A percentile compares a stretch with the other conserved stretches of the same genome.
Conservation (phyloP, 345 rosid genomes). For the Ceriops tagal region DNA sequence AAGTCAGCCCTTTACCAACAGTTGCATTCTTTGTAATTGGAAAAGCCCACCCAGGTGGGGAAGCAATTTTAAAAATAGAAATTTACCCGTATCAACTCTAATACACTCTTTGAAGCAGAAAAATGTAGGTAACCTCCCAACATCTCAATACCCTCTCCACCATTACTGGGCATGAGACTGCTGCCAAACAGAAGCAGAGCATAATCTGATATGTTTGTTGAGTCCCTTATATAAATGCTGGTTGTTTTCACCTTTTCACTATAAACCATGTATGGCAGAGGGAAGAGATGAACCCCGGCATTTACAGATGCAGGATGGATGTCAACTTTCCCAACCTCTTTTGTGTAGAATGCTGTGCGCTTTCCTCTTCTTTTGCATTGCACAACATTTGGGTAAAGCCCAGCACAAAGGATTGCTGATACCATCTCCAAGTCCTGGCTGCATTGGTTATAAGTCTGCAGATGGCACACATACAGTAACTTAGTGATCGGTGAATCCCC, state of each 20-base stretch:
- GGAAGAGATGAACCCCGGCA: slow-evolving; percentile 68
- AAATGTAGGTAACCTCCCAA: slow-evolving; percentile 95
- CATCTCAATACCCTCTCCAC: slow-evolving; percentile 90
- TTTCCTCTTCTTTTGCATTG: slow-evolving; percentile 98
- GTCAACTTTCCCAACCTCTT: slow-evolving; percentile 92
- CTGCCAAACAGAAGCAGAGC: slow-evolving; percentile 94
- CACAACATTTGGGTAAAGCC: slow-evolving; percentile 94
- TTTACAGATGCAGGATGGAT: slow-evolving; percentile 95
- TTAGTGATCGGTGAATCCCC: background rate
- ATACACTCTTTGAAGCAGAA: slow-evolving; percentile 73
- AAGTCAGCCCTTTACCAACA: background rate
- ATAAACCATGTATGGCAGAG: slow-evolving; percentile 84
- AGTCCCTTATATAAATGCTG: slow-evolving; percentile 71
- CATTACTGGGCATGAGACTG: slow-evolving; percentile 62
- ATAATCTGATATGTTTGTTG: slow-evolving; percentile 92
- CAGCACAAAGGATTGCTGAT: slow-evolving; percentile 82
- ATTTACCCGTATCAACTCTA: slow-evolving; percentile 72
- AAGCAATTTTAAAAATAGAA: background rate
- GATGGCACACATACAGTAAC: background rate
- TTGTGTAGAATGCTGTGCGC: slow-evolving; percentile 79
- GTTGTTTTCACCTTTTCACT: slow-evolving; percentile 91
- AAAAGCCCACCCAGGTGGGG: background rate
- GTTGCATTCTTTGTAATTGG: background rate
- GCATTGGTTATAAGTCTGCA: slow-evolving; percentile 80
- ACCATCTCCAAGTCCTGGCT: slow-evolving; percentile 89